Percentiles rank a stretch among this genome's conserved stretches.
phyloP scores from a whole-genome alignment of 2,329 filamentous ascomycete genomes.

The Neurospora sp. region DNA sequence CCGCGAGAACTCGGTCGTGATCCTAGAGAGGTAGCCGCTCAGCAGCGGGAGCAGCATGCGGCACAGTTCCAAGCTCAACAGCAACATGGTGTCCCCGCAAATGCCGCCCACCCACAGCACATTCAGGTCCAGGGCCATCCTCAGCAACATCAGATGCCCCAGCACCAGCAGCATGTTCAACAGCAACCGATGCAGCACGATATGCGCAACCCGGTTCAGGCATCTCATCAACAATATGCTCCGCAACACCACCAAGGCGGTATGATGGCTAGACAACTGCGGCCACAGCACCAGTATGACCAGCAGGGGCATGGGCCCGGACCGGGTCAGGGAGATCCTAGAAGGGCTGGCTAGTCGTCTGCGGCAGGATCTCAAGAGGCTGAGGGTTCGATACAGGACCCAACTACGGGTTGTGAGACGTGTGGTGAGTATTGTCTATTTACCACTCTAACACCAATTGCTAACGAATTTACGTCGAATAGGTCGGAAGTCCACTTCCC shows the following conservation, averaged over 20 bases:
- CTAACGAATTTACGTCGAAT: background rate
- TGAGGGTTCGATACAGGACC: background rate
- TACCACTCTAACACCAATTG: background rate
- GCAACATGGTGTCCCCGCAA: background rate
- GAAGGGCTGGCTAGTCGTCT: background rate
- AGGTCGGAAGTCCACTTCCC: background rate
- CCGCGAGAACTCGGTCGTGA: conserved; percentile 3
- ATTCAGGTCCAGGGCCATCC: background rate
- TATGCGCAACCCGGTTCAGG: background rate
- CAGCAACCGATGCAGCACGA: conserved; percentile 5
- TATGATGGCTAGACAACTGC: conserved; percentile 10
- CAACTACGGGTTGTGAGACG: fast-evolving
- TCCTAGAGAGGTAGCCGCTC: conserved; percentile 2
- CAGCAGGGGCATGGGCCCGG: conserved; percentile 9
- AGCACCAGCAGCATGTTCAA: conserved; percentile 1
- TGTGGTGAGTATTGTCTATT: background rate
- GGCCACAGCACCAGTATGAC: conserved; percentile 17
- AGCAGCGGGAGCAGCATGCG: background rate
- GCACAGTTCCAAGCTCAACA: conserved; percentile 2
- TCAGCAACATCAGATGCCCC: background rate
- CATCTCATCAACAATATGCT: background rate
- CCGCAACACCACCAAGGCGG: conserved; percentile 4
- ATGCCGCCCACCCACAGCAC: conserved; percentile 1
- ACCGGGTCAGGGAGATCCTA: conserved; percentile 12
- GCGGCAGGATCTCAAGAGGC: background rate